Base-by-base conservation (phyloP, 1,284 basidiomycete species). In the Mycena sp. region DNA sequence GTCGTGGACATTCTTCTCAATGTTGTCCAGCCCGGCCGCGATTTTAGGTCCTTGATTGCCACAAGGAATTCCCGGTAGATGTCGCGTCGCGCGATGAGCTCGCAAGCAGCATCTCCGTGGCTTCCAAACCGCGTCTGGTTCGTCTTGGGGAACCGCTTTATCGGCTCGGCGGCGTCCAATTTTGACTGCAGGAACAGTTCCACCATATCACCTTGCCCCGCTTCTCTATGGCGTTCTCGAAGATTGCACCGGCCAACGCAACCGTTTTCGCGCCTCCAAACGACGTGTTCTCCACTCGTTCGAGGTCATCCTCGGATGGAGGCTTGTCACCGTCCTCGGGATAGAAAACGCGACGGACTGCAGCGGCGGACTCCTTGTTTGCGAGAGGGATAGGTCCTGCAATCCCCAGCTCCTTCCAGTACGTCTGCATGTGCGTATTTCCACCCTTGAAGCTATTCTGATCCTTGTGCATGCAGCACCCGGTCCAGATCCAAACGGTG, bases 1-100 rank as follows among this genome's bases (percentile, higher is more conserved):
- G 6, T 72, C 67, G 16, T 50, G 68, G 9, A 78, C 51, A 67
- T 78, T 80, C 23, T 61, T 30, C 19, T 78, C 76, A 41, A 77
- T 73, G 48, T 77, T 69, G 60, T 76, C 26, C 70, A 70, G 1
- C 26, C 54, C 3, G 38, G 32, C 3, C 46, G 65, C 6, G 70
- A 60, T 62, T 79, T 80, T 21, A 67, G 69, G 57, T 72, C 65
- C 4, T 43, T 48, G 16, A 64, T 59, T 14, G 32, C 56, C 55
- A 37, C 57, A 10, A 64, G 38, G 17, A 64, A 64, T n/a, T 55
- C 29, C 0, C 51, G 23, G 28, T 64, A 64, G n/a, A 44, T 44
- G 26, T 54, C 45, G 21, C 30, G 62, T 16, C 44, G 19, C 7
- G 51, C 44, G 6, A 64, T 46, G 26, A 64, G 56, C 45, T 64